phyloP scores from a whole-genome alignment of 78 protist species.

The Protostelium mycophagum region DNA sequence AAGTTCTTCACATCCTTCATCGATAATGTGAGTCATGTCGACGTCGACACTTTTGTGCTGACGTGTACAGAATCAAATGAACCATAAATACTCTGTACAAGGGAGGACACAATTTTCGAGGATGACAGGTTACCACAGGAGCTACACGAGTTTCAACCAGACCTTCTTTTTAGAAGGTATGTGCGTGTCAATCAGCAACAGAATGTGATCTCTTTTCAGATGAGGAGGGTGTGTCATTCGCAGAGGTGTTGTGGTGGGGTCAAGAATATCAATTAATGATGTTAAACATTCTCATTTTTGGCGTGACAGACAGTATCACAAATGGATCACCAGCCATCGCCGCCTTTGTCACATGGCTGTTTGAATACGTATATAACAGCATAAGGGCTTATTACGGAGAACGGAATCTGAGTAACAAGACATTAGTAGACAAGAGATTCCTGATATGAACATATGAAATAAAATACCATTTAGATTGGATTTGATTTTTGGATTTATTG shows the following conservation, averaged over 20 bases:
- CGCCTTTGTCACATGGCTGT: background rate
- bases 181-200: background rate
- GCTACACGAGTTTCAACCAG: background rate
- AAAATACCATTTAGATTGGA: too few relatives aligned
- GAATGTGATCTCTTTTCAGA: background rate
- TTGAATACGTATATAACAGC: background rate
- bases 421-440: slow-evolving; percentile 11
- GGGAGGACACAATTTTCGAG: background rate
- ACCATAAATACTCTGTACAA: background rate
- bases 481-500: too few relatives aligned
- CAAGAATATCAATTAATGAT: background rate
- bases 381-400: background rate
- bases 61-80: background rate
- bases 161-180: background rate
- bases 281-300: background rate
- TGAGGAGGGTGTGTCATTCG: background rate
- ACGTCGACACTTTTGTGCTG: background rate
- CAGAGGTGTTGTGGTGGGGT: background rate
- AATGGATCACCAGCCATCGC: background rate
- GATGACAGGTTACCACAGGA: background rate
- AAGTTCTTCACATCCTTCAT: background rate
- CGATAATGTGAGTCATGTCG: background rate
- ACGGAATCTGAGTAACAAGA: background rate
- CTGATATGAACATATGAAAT: slow-evolving; percentile 10
- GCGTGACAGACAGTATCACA: background rate